Base-by-base conservation (phyloP, 805 yeast species). In the Starmerella roubikii region DNA sequence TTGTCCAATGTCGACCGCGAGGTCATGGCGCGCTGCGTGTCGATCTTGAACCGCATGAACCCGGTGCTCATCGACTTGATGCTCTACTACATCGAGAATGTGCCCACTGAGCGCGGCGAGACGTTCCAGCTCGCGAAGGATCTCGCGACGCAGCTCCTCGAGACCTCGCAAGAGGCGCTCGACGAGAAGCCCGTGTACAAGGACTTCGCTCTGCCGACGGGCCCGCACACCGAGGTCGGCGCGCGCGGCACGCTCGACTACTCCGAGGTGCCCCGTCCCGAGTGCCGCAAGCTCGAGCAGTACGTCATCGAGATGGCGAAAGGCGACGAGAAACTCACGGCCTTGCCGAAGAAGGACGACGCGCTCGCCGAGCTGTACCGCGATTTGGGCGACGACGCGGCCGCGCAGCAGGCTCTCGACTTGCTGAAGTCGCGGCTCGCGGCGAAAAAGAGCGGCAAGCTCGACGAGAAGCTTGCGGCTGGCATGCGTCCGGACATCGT, bases 41-140 rank as follows among this genome's bases (percentile, higher is more conserved):
- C 84, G 61, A 83, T 91, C 60, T 86, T 91, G 97, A 91, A 91
- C 73, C 76, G 97, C 62, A 78, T 97, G 31, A 85, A 82, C 61
- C 94, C 93, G 44, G 76, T 93, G 33, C 71, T 91, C 56, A 81
- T 91, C 54, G 88, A 86, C 56, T 85, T 88, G 61, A 91, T 91
- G 97, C 95, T 91, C 63, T 91, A 88, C 64, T 76, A 78, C 58
- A 77, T 79, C 58, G 91, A 80, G 59, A 84, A 78, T 55, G 75
- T 78, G 41, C 86, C 96, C 34, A 72, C 77, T 41, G 78, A 71
- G 49, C 81, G 81, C 58, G 96, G 97, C 58, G 93, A 79, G 59
- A 86, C 94, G 54, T 91, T 88, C 64, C 74, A 78, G 58, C 74
- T 91, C 52, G 97, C 94, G 39, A 81, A 81, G 60, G 75, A 69